These are phyloP conservation scores for Aspergillus melleus DNA, from an alignment of 2,329 filamentous ascomycete genomes.

Conservation along the genomic window DNA sequence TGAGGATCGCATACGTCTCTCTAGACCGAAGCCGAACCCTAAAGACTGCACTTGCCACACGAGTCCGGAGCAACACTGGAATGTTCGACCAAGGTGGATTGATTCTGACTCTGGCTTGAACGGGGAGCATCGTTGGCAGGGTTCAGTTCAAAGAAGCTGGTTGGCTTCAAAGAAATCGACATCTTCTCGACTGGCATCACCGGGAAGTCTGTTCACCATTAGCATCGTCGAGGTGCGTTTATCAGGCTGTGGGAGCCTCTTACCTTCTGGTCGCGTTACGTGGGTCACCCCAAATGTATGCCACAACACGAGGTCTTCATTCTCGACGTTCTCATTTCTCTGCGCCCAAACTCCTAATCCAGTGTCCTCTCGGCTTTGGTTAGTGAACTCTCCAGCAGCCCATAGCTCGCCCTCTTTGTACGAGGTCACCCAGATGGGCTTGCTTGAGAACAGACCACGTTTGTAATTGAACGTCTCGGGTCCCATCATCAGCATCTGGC, in stretches of 20 bases:
- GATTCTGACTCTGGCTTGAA: background rate
- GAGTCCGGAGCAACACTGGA: too few relatives aligned
- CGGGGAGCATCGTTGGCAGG: background rate
- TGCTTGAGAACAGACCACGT: background rate
- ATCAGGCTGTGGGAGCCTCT: too few relatives aligned
- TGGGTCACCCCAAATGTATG: background rate
- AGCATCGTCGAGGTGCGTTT: too few relatives aligned
- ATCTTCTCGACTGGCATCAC: conserved; percentile 2
- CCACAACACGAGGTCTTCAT: conserved; percentile 21
- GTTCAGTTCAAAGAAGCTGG: background rate
- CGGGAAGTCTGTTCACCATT: background rate
- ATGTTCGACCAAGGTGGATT: too few relatives aligned
- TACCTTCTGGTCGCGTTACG: background rate
- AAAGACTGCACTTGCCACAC: too few relatives aligned
- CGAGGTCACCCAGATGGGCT: background rate
- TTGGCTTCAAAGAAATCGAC: background rate
- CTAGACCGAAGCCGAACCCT: too few relatives aligned
- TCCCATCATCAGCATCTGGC: conserved; percentile 51
- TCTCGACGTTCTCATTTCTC: background rate
- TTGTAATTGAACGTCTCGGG: conserved; percentile 40
- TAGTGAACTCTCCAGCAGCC: conserved; percentile 50
- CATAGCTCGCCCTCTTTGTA: conserved; percentile 43
- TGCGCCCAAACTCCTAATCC: conserved; percentile 16
- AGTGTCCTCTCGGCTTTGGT: conserved; percentile 46
- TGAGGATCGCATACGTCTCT: too few relatives aligned